Conservation (phyloP, 225 moss, liverwort and hornwort species). For the Pseudisothecium myosuroides region DNA sequence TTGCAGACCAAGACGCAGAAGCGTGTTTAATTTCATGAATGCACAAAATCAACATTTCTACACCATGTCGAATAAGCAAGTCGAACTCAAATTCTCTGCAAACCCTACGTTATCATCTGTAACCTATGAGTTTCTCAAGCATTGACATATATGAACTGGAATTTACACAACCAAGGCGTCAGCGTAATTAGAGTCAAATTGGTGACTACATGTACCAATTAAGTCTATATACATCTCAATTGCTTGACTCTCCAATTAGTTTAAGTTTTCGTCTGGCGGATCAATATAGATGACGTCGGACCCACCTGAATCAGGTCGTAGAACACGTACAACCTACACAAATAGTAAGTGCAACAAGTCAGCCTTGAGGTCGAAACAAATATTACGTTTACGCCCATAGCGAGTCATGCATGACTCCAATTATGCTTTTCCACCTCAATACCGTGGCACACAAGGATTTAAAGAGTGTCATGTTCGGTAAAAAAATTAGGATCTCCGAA, state of each 20-base stretch:
- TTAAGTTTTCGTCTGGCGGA: not conserved
- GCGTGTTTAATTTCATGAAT: not conserved
- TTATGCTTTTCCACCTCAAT: not conserved
- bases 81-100: not conserved
- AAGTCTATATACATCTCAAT: not conserved
- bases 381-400: not conserved
- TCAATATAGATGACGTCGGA: not conserved
- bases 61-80: not conserved
- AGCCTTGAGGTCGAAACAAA: not conserved
- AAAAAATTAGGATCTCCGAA: not conserved
- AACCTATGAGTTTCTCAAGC: not conserved
- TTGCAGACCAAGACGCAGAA: not conserved
- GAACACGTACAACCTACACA: conserved; percentile 68
- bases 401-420: not conserved
- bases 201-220: not conserved
- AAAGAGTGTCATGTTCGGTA: not conserved
- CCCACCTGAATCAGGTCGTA: conserved; percentile 62
- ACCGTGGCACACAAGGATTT: not conserved
- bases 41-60: not conserved
- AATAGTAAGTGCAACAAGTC: not conserved
- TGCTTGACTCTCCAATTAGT: not conserved
- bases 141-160: not conserved
- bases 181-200: not conserved
- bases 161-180: not conserved
- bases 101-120: not conserved